phyloP scores from a whole-genome alignment of 306 rosid species.

The Begonia masoniana region DNA sequence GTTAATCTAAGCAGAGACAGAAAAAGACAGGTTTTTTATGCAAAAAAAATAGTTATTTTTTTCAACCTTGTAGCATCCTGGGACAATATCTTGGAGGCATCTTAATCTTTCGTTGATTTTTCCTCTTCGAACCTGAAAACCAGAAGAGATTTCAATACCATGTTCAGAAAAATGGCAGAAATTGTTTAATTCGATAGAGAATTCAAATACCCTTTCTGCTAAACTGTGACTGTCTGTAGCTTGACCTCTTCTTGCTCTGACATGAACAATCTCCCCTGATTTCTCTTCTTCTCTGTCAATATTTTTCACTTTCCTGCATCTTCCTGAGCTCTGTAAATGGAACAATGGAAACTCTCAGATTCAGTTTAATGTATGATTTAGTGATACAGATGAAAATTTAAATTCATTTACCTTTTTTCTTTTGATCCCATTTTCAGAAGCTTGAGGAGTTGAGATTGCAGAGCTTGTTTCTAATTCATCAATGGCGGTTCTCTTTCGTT shows the following conservation, averaged over 20 bases:
- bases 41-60: neutral
- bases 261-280: constrained; percentile 78
- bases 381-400: neutral
- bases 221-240: constrained; percentile 97
- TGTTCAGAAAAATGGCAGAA: neutral
- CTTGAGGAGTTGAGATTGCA: constrained; percentile 45
- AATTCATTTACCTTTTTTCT: constrained; percentile 26
- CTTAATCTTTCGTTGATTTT: constrained; percentile 81
- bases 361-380: too few species aligned
- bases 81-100: constrained; percentile 87
- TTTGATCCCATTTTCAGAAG: constrained; percentile 41
- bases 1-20: neutral
- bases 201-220: constrained; percentile 76
- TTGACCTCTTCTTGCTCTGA: constrained; percentile 98
- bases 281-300: constrained; percentile 39
- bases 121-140: constrained; percentile 80
- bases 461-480: constrained; percentile 42
- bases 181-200: neutral
- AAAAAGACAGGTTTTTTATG: constrained; percentile 2
- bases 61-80: constrained; percentile 84
- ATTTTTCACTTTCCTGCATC: constrained; percentile 52
- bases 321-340: constrained; percentile 38
- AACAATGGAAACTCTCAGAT: neutral
- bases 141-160: neutral
- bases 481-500: constrained; percentile 46